phyloP scores from a whole-genome alignment of 1,139 yeast genomes.

The Yamadazyma jaroonii region DNA sequence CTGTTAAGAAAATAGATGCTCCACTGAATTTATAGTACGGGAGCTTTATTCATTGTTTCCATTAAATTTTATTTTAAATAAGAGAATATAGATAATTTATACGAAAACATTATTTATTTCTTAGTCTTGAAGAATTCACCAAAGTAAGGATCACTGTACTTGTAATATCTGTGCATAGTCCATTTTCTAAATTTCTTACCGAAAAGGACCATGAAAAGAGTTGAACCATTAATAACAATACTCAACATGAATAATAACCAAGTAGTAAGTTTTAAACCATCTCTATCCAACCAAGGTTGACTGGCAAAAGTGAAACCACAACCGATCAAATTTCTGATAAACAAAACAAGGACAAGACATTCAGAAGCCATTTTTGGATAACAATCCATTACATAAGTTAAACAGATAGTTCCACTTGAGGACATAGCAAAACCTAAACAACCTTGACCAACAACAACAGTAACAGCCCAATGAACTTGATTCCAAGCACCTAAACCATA shows the following conservation, averaged over 20 bases:
- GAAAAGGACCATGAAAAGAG: constrained; percentile 31
- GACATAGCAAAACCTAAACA: constrained; percentile 58
- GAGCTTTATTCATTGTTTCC: not conserved
- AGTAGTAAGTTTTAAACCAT: constrained; percentile 36
- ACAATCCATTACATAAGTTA: constrained; percentile 57
- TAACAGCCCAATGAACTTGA: constrained; percentile 47
- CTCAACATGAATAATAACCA: constrained; percentile 49
- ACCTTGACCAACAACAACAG: constrained; percentile 51
- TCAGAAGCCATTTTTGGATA: constrained; percentile 57
- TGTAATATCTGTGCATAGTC: constrained; percentile 24
- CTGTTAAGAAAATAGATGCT: constrained; percentile 51
- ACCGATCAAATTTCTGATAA: constrained; percentile 47
- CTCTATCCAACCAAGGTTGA: constrained; percentile 44
- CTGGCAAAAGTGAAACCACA: constrained; percentile 46
- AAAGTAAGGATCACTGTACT: constrained; percentile 16
- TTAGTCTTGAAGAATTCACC: constrained; percentile 1
- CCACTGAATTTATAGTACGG: constrained; percentile 43
- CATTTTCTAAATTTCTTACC: constrained; percentile 38
- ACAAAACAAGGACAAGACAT: constrained; percentile 50
- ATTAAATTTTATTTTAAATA: not conserved
- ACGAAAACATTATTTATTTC: not conserved
- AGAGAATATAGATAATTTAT: not conserved
- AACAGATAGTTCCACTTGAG: constrained; percentile 52
- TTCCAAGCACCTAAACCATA: constrained; percentile 34
- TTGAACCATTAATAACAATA: constrained; percentile 41